Base-by-base conservation (phyloP, 176 grass and related monocot species). In the Alloteropsis semialata region DNA sequence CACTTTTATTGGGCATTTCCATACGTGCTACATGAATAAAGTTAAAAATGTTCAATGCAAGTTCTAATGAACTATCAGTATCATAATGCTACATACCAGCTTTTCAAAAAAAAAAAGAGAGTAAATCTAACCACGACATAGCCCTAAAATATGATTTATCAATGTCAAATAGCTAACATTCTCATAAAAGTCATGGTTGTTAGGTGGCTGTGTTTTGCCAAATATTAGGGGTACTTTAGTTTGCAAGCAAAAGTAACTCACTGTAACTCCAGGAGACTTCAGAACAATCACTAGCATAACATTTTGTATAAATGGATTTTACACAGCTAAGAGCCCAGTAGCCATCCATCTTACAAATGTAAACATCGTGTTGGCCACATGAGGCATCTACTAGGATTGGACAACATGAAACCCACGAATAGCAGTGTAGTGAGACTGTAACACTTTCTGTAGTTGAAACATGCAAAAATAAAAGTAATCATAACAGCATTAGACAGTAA, bases 361-460 rank as follows among this genome's bases (percentile, higher is more conserved):
- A 5, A 46, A 83, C 34, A 28, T 24, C 1, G 5, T 27, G 19
- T 42, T 46, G 28, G 14, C 19, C 8, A 61, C 38, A 44, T 61
- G n/a, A 64, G 43, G 46, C 77, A 70, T 37, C 33, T 44, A 5
- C 81, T 46, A 29, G 34, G 51, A 76, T 62, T 1, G 1, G 5
- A 69, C 10, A 85, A 69, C 36, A 76, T 28, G 51, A 76, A 43
- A 85, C 8, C n/a, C 5, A 50, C 15, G 48, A 39, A 68, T 69
- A 25, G 15, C 25, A 34, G 16, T 42, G n/a, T 14, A 63, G 3
- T 17, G 3, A n/a, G n/a, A 38, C 4, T 15, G 3, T 39, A 61
- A 16, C 58, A 80, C 21, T 50, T 61, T 62, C 10, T 78, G 48
- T 0, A 68, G 16, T 32, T 4, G 44, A 10, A 71, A 28, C 25